phyloP scores from a whole-genome alignment of 768 basidiomycete species.

The Mycena venus region DNA sequence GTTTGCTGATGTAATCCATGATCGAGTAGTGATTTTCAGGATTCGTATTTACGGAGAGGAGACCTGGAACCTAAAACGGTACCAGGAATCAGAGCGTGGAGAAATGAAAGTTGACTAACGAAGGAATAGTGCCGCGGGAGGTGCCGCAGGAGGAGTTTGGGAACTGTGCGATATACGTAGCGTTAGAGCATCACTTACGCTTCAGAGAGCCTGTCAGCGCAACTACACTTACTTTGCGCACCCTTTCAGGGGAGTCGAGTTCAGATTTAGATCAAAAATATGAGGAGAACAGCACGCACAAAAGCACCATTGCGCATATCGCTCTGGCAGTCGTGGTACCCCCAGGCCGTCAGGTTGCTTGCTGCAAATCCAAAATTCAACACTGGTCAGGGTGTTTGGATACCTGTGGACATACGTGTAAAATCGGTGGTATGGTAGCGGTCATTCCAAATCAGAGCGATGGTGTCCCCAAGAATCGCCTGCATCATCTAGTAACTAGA shows the following conservation, averaged over 20 bases:
- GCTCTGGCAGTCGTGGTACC: constrained; percentile 61
- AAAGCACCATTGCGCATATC: constrained; percentile 54
- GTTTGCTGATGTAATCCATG: too few species aligned
- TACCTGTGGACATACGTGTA: constrained; percentile 53
- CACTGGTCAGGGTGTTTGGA: neutral
- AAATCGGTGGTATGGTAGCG: constrained; percentile 65
- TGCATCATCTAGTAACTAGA: constrained; percentile 50
- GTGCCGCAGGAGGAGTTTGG: constrained; percentile 57
- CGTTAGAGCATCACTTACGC: neutral
- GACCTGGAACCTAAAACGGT: too few species aligned
- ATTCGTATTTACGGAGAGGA: too few species aligned
- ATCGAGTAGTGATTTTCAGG: too few species aligned
- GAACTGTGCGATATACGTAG: constrained; percentile 37
- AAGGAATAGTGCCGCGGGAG: constrained; percentile 56
- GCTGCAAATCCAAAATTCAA: constrained; percentile 38
- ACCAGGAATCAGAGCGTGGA: neutral
- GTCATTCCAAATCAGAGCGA: constrained; percentile 66
- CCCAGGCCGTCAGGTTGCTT: constrained; percentile 63
- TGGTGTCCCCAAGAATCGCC: constrained; percentile 66
- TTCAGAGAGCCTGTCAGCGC: neutral
- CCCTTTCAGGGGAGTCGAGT: constrained; percentile 28
- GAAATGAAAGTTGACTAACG: constrained; percentile 32
- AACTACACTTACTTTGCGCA: constrained; percentile 44
- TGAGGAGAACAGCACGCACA: neutral
- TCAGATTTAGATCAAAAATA: neutral